Evolutionary conservation across 352 stramenopile genomes (phyloP).

Genomic region (Globisporangium heterothallicum): DNA sequence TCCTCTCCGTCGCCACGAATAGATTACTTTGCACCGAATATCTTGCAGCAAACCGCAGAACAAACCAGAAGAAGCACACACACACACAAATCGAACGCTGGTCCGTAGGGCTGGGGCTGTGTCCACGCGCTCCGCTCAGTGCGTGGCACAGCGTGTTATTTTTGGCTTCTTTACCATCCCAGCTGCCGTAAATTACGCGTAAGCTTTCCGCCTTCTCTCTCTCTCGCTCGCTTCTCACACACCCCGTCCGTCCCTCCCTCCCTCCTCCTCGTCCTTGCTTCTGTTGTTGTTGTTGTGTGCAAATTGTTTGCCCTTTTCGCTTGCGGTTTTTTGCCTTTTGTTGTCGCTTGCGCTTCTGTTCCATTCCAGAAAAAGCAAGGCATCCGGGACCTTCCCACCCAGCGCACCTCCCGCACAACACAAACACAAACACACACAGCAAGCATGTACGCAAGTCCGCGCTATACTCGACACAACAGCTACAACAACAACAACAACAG

Average conservation of each 20-base stretch:
- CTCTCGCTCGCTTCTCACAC: neutral
- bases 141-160: neutral
- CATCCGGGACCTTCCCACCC: neutral
- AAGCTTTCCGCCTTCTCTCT: neutral
- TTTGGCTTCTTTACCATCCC: no score
- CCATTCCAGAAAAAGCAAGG: slow-evolving; percentile 38
- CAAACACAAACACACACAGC: neutral
- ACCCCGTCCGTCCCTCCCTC: neutral
- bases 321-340: no score
- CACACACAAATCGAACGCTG: neutral
- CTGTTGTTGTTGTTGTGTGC: no score
- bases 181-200: neutral
- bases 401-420: no score
- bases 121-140: neutral
- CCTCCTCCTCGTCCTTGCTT: neutral
- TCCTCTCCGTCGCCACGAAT: neutral
- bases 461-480: slow-evolving; percentile 33
- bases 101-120: neutral
- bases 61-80: neutral
- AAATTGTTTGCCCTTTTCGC: no score
- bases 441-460: slow-evolving; percentile 29
- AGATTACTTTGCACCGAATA: slow-evolving; percentile 6
- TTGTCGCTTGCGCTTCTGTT: neutral
- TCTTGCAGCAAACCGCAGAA: neutral
- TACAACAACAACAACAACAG: slow-evolving; percentile 27